Evolutionary conservation across 2,329 filamentous ascomycete genomes (phyloP), one percentile per base, ranked within the genome.

Genomic region (Ascomycota sp.): DNA sequence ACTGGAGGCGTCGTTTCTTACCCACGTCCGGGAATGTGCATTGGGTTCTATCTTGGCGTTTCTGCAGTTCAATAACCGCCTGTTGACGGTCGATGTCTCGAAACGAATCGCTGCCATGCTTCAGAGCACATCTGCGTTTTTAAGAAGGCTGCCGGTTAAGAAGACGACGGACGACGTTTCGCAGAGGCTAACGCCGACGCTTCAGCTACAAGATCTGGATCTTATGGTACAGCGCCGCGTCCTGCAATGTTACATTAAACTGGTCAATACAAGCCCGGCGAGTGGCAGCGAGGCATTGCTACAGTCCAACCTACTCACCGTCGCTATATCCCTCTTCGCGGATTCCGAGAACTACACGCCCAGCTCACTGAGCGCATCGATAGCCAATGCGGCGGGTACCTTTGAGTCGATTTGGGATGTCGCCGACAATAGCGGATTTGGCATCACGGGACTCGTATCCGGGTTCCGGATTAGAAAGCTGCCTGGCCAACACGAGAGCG

Each of bases 351-450:
- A 81, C 42, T 91, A 92, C 45, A 72, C 73, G 0, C 75, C 80
- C 11, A 86, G 72, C 42, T 86, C 83, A 2, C 51, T 95, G 28
- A 92, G 86, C 43, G 78, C 81, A 10, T 82, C 85, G 0, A 94
- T 98, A 43, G 86, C 86, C 12, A 89, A 76, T 39, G 80, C 85
- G 11, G 80, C 83, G 1, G 82, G 80, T 5, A 78, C 73, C 3
- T 94, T 95, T 43, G 89, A 98, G 43, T 85, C 74, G 1, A 70
- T 98, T 24, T 98, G 89, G 89, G 86, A 95, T 37, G 69, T 93
- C 6, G 78, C 75, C 7, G 89, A 98, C 48, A 95, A 95, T 45
- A 85, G 75, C 41, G 86, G 85, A 1, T 95, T 93, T 50, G 89
- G 91, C 3, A 75, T 98, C 11, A 92, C 81, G 8, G 81, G 85